A percentile compares a stretch with the other conserved stretches of the same genome.
Evolutionary conservation across 768 basidiomycete species (phyloP).

Genomic region (Piloderma croceum): DNA sequence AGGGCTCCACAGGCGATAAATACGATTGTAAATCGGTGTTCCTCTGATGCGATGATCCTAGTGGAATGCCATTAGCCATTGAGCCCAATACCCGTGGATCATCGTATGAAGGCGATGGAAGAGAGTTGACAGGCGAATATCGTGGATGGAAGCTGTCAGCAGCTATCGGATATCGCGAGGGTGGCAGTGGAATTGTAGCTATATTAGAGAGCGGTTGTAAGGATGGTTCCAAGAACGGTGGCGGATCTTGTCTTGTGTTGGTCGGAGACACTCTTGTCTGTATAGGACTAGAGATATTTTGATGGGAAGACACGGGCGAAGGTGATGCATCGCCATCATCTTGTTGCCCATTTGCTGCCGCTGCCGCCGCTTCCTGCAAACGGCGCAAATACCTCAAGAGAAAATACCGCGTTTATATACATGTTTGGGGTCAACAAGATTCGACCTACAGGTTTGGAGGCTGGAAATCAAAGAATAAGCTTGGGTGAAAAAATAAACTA

Average conservation of each 20-base stretch:
- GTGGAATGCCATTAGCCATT: slow-evolving; percentile 14
- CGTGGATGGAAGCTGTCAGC: slow-evolving; percentile 62
- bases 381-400: slow-evolving; percentile 64
- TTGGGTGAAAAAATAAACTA: no score
- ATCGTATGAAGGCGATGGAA: not conserved
- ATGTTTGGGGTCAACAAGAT: slow-evolving; percentile 7
- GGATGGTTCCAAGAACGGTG: slow-evolving; percentile 6
- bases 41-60: no score
- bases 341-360: slow-evolving; percentile 47
- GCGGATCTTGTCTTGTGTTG: slow-evolving; percentile 16
- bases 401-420: slow-evolving; percentile 5
- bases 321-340: slow-evolving; percentile 34
- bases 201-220: not conserved
- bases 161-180: slow-evolving; percentile 66
- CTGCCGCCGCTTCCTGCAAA: slow-evolving; percentile 66
- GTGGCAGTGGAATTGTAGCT: slow-evolving; percentile 33
- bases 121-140: slow-evolving; percentile 36
- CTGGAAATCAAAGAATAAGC: no score
- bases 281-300: slow-evolving; percentile 39
- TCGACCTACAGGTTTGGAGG: slow-evolving; percentile 79
- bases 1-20: no score
- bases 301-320: slow-evolving; percentile 42
- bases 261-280: slow-evolving; percentile 43
- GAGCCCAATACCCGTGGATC: no score
- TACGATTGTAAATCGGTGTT: no score